These are phyloP conservation scores for Metschnikowia similis DNA, from an alignment of 805 yeast species.

Conservation along the genomic window DNA sequence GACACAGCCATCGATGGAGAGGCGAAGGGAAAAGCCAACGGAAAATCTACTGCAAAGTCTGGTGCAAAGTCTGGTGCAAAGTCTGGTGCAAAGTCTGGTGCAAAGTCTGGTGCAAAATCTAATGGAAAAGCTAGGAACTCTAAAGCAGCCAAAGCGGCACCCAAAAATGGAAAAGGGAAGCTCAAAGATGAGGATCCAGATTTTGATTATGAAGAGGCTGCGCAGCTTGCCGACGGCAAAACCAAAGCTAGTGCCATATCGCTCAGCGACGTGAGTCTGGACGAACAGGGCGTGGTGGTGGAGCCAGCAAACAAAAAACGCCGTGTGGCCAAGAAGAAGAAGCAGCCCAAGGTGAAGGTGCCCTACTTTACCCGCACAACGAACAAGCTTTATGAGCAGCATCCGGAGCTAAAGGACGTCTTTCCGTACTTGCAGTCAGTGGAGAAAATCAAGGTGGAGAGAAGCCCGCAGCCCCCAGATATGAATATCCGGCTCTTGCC, in stretches of 20 bases:
- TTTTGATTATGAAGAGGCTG: conserved; percentile 5
- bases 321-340: conserved; percentile 25
- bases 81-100: too few species aligned
- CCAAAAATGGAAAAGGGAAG: not conserved
- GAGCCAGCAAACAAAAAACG: conserved; percentile 20
- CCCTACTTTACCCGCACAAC: conserved; percentile 72
- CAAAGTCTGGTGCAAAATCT: too few species aligned
- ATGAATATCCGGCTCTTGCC: conserved; percentile 75
- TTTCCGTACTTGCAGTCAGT: conserved; percentile 59
- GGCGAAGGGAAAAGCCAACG: too few species aligned
- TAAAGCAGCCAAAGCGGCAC: not conserved
- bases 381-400: conserved; percentile 60
- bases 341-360: conserved; percentile 50
- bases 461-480: conserved; percentile 73
- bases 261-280: conserved; percentile 25
- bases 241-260: conserved; percentile 20
- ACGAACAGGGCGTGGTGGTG: conserved; percentile 7
- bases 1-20: too few species aligned
- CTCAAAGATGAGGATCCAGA: not conserved
- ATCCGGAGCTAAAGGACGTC: conserved; percentile 72
- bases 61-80: too few species aligned
- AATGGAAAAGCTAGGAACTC: not conserved
- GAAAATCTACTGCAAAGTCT: not conserved
- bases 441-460: conserved; percentile 44
- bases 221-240: not conserved